Percentiles rank a stretch among this genome's conserved stretches.
Evolutionary conservation across 164 flowering plant genomes (phyloP).

Genomic region (Tinospora cordifolia): DNA sequence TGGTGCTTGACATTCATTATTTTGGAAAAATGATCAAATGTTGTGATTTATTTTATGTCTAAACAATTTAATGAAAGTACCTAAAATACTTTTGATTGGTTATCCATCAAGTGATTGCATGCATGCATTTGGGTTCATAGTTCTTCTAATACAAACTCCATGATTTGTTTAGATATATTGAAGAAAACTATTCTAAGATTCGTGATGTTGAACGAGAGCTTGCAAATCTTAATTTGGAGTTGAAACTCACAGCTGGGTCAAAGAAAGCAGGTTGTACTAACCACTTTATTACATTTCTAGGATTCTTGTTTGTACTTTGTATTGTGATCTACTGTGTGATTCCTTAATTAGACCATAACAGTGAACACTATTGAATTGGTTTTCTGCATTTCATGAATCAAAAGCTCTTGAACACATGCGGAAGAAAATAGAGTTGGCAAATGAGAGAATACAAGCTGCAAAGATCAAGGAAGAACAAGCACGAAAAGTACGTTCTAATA

Average conservation of each 20-base stretch:
- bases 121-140: background rate
- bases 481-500: slow-evolving; percentile 47
- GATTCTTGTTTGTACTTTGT: slow-evolving; percentile 8
- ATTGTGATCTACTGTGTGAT: background rate
- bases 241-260: slow-evolving; percentile 97
- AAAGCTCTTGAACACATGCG: slow-evolving; percentile 85
- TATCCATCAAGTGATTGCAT: background rate
- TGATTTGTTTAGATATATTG: slow-evolving; percentile 55
- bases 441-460: slow-evolving; percentile 69
- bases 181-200: slow-evolving; percentile 89
- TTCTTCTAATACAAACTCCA: slow-evolving; percentile 6
- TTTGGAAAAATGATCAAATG: too few relatives aligned
- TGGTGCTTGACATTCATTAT: too few relatives aligned
- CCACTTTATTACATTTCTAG: slow-evolving; percentile 6
- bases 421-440: slow-evolving; percentile 83
- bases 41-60: too few relatives aligned
- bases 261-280: slow-evolving; percentile 77
- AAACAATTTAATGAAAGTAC: too few relatives aligned
- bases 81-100: background rate
- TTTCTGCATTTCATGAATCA: slow-evolving; percentile 16
- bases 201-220: slow-evolving; percentile 93
- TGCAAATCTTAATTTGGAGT: slow-evolving; percentile 62
- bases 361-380: slow-evolving; percentile 1
- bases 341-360: background rate
- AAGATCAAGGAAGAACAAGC: slow-evolving; percentile 88